Conservation (phyloP, 1,284 basidiomycete species). For the Naganishia liquefaciens region DNA sequence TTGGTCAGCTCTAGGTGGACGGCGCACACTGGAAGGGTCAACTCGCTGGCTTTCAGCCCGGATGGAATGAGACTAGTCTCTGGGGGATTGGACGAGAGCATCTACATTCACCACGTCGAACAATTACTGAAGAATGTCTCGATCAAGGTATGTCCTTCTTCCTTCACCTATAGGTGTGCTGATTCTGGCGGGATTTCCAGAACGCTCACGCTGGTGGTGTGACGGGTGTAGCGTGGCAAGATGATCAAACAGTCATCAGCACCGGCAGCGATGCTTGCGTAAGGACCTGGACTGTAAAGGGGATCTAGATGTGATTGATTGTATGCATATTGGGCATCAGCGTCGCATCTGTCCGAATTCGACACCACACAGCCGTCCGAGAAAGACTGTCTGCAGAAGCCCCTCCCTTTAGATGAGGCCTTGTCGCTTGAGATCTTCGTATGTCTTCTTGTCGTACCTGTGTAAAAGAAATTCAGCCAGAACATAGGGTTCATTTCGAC, state of each 20-base stretch:
- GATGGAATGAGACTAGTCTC: constrained; percentile 77
- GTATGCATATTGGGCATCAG: constrained; percentile 6
- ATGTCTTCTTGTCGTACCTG: constrained; percentile 49
- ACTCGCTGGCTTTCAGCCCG: constrained; percentile 74
- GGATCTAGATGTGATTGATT: constrained; percentile 24
- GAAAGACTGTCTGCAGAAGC: constrained; percentile 1
- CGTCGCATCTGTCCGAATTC: neutral
- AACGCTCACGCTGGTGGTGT: constrained; percentile 82
- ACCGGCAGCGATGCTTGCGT: constrained; percentile 83
- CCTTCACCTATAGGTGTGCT: neutral
- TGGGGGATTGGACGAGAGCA: constrained; percentile 85
- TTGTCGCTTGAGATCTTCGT: constrained; percentile 53
- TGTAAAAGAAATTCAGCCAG: neutral
- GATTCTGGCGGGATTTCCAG: constrained; percentile 37
- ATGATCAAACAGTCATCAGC: constrained; percentile 65
- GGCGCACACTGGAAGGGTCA: constrained; percentile 80
- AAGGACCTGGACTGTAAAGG: constrained; percentile 62
- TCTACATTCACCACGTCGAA: constrained; percentile 83
- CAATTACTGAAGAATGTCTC: constrained; percentile 76
- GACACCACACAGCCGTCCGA: neutral
- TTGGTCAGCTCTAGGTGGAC: constrained; percentile 77
- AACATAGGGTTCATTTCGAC: constrained; percentile 56
- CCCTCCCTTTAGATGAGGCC: constrained; percentile 51
- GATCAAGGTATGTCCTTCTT: constrained; percentile 60
- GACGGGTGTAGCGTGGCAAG: constrained; percentile 72